phyloP scores from a whole-genome alignment of 148 eudicot species.

The Rheum nobile region DNA sequence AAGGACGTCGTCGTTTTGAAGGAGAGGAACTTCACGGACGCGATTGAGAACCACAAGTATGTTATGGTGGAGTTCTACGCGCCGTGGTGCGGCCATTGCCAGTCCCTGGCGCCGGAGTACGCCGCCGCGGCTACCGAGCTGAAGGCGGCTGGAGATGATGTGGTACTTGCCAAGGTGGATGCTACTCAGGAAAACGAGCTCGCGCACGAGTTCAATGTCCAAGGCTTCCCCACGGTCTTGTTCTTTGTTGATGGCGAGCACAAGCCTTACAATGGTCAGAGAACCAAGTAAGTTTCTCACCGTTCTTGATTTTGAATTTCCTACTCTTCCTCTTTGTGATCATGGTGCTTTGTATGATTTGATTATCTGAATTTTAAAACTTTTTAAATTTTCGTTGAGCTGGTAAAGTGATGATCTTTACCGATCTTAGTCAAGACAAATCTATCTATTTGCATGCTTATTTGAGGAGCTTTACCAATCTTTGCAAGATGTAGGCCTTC shows the following conservation, averaged over 20 bases:
- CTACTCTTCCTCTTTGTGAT: background rate
- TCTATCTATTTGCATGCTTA: background rate
- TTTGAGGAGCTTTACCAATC: background rate
- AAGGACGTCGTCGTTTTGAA: constrained; percentile 73
- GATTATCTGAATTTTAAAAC: background rate
- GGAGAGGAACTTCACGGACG: constrained; percentile 58
- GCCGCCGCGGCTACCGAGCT: constrained; percentile 87
- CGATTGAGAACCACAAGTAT: constrained; percentile 49
- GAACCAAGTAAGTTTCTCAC: constrained; percentile 44
- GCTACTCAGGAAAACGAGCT: constrained; percentile 66
- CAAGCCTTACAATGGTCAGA: constrained; percentile 48
- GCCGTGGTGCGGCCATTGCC: constrained; percentile 94
- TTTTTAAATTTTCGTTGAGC: background rate
- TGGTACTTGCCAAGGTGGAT: constrained; percentile 79
- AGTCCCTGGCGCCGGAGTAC: constrained; percentile 80
- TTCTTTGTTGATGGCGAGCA: constrained; percentile 93
- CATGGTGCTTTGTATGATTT: background rate
- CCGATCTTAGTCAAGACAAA: background rate
- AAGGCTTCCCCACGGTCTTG: constrained; percentile 69
- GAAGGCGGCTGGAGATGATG: constrained; percentile 34
- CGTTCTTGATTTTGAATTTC: background rate
- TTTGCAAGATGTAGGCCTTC: background rate
- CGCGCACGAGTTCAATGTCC: constrained; percentile 64
- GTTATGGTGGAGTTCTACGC: constrained; percentile 97
- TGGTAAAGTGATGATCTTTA: background rate